phyloP scores from a whole-genome alignment of 2,329 filamentous ascomycete genomes.

The Penicillium sp. region DNA sequence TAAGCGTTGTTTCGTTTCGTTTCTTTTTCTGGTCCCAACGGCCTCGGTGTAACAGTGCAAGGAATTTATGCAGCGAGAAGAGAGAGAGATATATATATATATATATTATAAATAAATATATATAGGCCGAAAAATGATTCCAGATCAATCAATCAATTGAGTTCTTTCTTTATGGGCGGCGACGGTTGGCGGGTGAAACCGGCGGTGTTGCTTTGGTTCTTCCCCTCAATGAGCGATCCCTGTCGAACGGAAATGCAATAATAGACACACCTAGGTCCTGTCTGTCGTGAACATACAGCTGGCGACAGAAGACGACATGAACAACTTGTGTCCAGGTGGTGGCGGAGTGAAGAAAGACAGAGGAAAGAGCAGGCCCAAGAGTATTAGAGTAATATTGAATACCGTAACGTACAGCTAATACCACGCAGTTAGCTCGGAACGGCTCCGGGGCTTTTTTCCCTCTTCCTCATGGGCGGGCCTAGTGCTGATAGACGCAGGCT shows the following conservation, averaged over 20 bases:
- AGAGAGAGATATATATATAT: neutral
- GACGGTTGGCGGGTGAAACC: neutral
- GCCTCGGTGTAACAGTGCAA: neutral
- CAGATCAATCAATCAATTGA: neutral
- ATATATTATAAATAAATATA: neutral
- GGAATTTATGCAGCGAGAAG: neutral
- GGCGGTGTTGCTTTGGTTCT: neutral
- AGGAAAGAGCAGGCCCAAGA: slow-evolving; percentile 4
- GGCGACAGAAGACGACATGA: neutral
- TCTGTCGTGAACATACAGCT: neutral
- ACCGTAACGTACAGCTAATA: too few species aligned
- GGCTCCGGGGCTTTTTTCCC: too few species aligned
- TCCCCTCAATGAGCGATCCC: neutral
- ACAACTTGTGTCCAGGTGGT: neutral
- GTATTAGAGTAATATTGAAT: slow-evolving; percentile 8
- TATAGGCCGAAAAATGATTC: neutral
- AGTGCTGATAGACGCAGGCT: neutral
- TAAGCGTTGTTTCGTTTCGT: too few species aligned
- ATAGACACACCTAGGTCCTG: neutral
- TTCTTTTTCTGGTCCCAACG: neutral
- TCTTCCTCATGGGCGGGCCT: neutral
- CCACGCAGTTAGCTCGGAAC: neutral
- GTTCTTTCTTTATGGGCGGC: neutral
- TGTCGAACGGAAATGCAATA: neutral
- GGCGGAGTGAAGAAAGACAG: neutral